Conservation (phyloP, 306 rosid species). For the Astragalus glycyphyllos region DNA sequence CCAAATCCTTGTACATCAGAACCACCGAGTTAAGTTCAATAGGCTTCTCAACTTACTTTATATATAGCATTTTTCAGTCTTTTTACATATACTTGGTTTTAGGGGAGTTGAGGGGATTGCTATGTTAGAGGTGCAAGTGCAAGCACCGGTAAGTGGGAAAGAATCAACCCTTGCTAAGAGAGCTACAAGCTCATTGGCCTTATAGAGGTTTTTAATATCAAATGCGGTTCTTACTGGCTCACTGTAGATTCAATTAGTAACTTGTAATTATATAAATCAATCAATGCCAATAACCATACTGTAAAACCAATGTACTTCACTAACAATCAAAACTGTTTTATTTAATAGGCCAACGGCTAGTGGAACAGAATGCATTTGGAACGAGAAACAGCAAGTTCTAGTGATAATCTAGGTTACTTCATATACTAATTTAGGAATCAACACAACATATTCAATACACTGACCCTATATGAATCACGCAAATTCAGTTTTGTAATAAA, state of each 20-base stretch:
- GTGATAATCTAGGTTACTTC: conserved; percentile 9
- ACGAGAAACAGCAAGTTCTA: background rate
- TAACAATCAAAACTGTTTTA: no score
- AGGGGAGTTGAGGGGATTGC: background rate
- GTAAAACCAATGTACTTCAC: no score
- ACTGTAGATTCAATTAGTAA: conserved; percentile 19
- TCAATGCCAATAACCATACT: no score
- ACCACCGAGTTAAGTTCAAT: no score
- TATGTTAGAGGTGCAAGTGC: conserved; percentile 15
- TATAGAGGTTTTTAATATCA: conserved; percentile 3
- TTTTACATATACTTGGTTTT: background rate
- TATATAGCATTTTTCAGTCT: background rate
- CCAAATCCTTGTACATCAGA: no score
- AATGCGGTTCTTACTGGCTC: conserved; percentile 12
- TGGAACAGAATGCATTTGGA: background rate
- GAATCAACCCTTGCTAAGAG: background rate
- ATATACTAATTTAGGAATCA: background rate
- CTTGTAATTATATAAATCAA: background rate
- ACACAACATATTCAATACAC: conserved; percentile 1
- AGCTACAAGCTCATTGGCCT: background rate
- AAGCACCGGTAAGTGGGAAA: background rate
- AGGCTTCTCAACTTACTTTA: background rate
- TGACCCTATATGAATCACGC: conserved; percentile 1
- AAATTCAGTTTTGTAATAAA: conserved; percentile 8
- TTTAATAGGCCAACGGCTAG: background rate